Conservation (phyloP, 2,329 filamentous ascomycete genomes). For the Ophiosphaerella herpotricha region DNA sequence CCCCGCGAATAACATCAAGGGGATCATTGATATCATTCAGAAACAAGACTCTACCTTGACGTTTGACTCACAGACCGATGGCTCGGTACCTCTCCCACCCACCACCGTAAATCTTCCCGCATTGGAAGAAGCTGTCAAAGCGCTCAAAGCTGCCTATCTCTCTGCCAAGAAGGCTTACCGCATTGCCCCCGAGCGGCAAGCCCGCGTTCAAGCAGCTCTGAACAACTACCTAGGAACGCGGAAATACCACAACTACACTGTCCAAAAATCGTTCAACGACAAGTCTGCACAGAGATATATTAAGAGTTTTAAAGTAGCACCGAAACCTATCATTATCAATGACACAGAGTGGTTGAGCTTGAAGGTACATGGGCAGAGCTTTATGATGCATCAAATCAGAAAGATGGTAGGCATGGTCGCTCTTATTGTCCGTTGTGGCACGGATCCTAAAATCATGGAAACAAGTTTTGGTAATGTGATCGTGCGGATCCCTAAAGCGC, state of each 20-base stretch:
- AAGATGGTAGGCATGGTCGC: conserved; percentile 98
- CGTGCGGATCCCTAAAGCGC: conserved; percentile 92
- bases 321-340: conserved; percentile 73
- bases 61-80: conserved; percentile 36
- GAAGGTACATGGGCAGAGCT: conserved; percentile 95
- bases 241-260: conserved; percentile 98
- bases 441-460: conserved; percentile 69
- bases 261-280: conserved; percentile 81
- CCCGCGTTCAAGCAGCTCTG: conserved; percentile 76
- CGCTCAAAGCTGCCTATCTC: conserved; percentile 79
- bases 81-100: conserved; percentile 29
- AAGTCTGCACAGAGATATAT: conserved; percentile 88
- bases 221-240: conserved; percentile 78
- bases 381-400: conserved; percentile 99
- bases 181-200: conserved; percentile 71
- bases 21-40: conserved; percentile 29
- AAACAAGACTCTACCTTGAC: conserved; percentile 30
- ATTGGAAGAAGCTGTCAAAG: conserved; percentile 52
- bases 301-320: conserved; percentile 80
- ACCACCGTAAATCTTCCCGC: conserved; percentile 33
- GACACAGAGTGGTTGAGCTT: conserved; percentile 94
- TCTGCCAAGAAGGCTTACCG: conserved; percentile 84
- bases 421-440: conserved; percentile 81
- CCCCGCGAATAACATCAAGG: conserved; percentile 24
- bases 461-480: conserved; percentile 73